Conservation (phyloP, 2,329 filamentous ascomycete genomes). For the Diaporthe eres region DNA sequence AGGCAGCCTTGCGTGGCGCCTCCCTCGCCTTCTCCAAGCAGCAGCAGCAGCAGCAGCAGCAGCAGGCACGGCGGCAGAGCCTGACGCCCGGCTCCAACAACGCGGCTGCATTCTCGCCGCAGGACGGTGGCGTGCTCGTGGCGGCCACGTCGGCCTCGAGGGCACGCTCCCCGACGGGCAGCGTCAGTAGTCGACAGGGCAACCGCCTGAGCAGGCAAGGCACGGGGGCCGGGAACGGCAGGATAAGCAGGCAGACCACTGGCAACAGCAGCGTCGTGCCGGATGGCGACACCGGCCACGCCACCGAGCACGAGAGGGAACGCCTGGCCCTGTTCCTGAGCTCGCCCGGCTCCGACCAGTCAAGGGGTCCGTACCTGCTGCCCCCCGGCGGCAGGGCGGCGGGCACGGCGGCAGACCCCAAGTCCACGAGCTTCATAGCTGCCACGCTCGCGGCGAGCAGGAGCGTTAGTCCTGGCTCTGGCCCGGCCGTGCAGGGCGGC, state of each 20-base stretch:
- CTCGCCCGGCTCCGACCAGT: slow-evolving; percentile 38
- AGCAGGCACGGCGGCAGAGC: slow-evolving; percentile 19
- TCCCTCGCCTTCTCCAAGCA: slow-evolving; percentile 67
- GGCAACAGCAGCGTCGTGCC: slow-evolving; percentile 49
- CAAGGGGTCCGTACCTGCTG: slow-evolving; percentile 35
- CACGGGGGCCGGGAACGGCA: slow-evolving; percentile 32
- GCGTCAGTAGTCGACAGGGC: slow-evolving; percentile 17
- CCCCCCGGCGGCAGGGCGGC: slow-evolving; percentile 30
- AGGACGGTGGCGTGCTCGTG: slow-evolving; percentile 57
- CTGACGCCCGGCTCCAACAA: slow-evolving; percentile 40
- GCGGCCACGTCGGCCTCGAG: slow-evolving; percentile 60
- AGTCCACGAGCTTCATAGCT: slow-evolving; percentile 73
- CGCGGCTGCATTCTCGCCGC: slow-evolving; percentile 34
- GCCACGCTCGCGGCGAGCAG: slow-evolving; percentile 74
- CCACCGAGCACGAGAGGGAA: slow-evolving; percentile 45
- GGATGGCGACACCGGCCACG: slow-evolving; percentile 41
- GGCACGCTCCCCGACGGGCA: slow-evolving; percentile 46
- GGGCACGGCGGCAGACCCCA: slow-evolving; percentile 52
- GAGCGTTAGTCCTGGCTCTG: slow-evolving; percentile 67
- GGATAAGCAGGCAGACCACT: slow-evolving; percentile 56
- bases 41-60: slow-evolving; percentile 41
- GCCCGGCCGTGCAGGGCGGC: slow-evolving; percentile 47
- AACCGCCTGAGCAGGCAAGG: slow-evolving; percentile 20
- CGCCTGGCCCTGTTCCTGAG: slow-evolving; percentile 47
- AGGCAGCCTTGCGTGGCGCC: slow-evolving; percentile 66